Conservation (phyloP, 768 basidiomycete genomes). For the Boletus huronensis region DNA sequence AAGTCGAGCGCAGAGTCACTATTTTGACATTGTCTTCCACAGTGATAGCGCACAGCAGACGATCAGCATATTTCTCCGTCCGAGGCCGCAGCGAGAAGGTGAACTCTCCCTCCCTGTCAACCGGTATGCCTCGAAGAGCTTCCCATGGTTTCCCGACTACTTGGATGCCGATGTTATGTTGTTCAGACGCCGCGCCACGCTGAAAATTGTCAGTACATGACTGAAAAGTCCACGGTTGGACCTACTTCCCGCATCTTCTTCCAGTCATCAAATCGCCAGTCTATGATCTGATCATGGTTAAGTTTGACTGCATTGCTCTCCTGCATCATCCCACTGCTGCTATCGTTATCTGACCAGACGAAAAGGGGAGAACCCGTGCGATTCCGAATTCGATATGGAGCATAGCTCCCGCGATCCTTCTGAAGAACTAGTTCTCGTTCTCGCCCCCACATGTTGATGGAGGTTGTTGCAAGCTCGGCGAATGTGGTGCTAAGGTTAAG, state of each 20-base stretch:
- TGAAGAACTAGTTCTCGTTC: conserved; percentile 70
- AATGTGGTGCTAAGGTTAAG: conserved; percentile 90
- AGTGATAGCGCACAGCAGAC: conserved; percentile 84
- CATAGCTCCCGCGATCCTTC: conserved; percentile 81
- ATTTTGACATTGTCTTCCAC: conserved; percentile 92
- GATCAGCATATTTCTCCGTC: conserved; percentile 67
- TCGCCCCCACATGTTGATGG: conserved; percentile 66
- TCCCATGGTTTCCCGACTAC: conserved; percentile 89
- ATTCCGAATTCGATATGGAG: conserved; percentile 91
- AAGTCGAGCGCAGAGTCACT: conserved; percentile 90
- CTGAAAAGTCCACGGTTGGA: neutral
- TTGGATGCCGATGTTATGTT: conserved; percentile 84
- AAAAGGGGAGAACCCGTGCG: conserved; percentile 82
- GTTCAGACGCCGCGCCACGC: conserved; percentile 52
- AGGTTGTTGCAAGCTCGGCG: conserved; percentile 77
- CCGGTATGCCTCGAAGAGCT: conserved; percentile 79
- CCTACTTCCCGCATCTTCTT: conserved; percentile 86
- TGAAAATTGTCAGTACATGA: conserved; percentile 17
- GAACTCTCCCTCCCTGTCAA: conserved; percentile 92
- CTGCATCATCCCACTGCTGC: conserved; percentile 41
- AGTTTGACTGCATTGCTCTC: conserved; percentile 57
- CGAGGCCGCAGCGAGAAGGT: conserved; percentile 82
- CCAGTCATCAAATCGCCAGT: conserved; percentile 99
- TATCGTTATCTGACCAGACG: conserved; percentile 81
- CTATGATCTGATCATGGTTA: conserved; percentile 69